A percentile compares a stretch with the other conserved stretches of the same genome.
phyloP scores from a whole-genome alignment of 441 rosid species.

The Mallotus repandus region DNA sequence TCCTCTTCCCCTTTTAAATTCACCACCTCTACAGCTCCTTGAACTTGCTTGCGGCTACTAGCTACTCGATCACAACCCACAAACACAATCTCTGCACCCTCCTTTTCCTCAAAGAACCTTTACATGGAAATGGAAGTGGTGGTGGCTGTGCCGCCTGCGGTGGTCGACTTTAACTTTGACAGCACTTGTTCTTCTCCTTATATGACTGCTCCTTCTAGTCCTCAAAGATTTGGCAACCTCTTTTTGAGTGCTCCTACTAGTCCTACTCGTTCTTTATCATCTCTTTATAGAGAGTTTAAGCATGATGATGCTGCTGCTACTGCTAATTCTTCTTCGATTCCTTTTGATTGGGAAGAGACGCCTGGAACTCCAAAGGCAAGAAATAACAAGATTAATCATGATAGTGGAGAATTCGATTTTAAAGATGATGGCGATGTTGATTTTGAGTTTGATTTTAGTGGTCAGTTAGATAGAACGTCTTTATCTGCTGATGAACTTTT shows the following conservation, averaged over 20 bases:
- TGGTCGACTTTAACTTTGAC: conserved; percentile 56
- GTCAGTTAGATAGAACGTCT: conserved; percentile 61
- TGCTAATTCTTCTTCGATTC: conserved; percentile 28
- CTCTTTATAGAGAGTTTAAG: conserved; percentile 22
- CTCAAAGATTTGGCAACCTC: conserved; percentile 62
- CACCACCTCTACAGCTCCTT: neutral
- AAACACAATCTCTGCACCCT: neutral
- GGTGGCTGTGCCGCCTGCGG: conserved; percentile 31
- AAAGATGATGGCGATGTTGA: conserved; percentile 33
- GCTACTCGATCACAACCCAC: neutral
- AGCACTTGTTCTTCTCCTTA: conserved; percentile 82
- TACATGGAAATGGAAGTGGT: conserved; percentile 54
- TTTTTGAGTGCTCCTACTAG: conserved; percentile 64
- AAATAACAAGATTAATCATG: conserved; percentile 6
- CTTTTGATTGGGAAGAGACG: conserved; percentile 47
- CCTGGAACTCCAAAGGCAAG: conserved; percentile 44
- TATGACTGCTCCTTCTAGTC: conserved; percentile 92
- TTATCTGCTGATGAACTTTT: conserved; percentile 89
- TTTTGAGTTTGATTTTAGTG: conserved; percentile 83
- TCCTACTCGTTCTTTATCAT: conserved; percentile 41
- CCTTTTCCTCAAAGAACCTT: neutral
- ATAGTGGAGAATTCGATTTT: neutral
- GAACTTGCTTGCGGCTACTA: neutral
- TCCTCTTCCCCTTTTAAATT: neutral
- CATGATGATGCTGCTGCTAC: conserved; percentile 12